phyloP scores from a whole-genome alignment of 176 grass and related monocot genomes.

The Musa acuminata region DNA sequence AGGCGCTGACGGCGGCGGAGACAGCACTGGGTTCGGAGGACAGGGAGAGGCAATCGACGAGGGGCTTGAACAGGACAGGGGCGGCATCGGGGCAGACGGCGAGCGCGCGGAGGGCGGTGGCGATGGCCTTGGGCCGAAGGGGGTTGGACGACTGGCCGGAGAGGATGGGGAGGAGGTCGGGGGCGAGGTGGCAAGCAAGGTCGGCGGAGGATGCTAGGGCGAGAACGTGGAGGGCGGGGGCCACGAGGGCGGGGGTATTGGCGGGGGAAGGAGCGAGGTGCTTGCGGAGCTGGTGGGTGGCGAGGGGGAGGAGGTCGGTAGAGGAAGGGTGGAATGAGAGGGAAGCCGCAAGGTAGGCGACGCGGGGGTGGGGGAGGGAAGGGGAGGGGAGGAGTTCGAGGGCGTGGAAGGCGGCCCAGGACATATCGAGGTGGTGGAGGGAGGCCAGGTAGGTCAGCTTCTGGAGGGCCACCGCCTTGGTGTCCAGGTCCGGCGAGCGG shows the following conservation, averaged over 20 bases:
- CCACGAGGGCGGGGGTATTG: slow-evolving; percentile 28
- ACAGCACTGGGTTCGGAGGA: slow-evolving; percentile 47
- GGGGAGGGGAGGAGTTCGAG: slow-evolving; percentile 81
- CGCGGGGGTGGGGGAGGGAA: slow-evolving; percentile 43
- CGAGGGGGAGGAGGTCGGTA: slow-evolving; percentile 62
- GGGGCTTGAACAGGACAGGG: slow-evolving; percentile 74
- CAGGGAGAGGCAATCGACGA: slow-evolving; percentile 62
- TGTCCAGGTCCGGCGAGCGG: slow-evolving; percentile 49
- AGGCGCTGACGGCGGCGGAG: slow-evolving; percentile 53
- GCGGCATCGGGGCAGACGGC: slow-evolving; percentile 45
- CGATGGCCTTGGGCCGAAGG: slow-evolving; percentile 42
- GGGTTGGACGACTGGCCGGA: slow-evolving; percentile 20
- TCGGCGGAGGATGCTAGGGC: slow-evolving; percentile 55
- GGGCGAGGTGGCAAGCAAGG: slow-evolving; percentile 51
- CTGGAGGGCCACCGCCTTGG: slow-evolving; percentile 59
- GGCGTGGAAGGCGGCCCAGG: slow-evolving; percentile 70
- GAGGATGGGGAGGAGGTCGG: slow-evolving; percentile 57
- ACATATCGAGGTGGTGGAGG: slow-evolving; percentile 43
- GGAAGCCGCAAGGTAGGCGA: slow-evolving; percentile 74
- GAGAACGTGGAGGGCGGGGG: slow-evolving; percentile 48
- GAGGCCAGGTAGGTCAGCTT: slow-evolving; percentile 87
- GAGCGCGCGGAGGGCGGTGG: slow-evolving; percentile 47
- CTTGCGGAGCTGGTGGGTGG: slow-evolving; percentile 81
- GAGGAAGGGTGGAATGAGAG: slow-evolving; percentile 73
- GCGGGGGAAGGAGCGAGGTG: slow-evolving; percentile 47